phyloP scores from a whole-genome alignment of 345 rosid genomes.

The Ailanthus altissimus region DNA sequence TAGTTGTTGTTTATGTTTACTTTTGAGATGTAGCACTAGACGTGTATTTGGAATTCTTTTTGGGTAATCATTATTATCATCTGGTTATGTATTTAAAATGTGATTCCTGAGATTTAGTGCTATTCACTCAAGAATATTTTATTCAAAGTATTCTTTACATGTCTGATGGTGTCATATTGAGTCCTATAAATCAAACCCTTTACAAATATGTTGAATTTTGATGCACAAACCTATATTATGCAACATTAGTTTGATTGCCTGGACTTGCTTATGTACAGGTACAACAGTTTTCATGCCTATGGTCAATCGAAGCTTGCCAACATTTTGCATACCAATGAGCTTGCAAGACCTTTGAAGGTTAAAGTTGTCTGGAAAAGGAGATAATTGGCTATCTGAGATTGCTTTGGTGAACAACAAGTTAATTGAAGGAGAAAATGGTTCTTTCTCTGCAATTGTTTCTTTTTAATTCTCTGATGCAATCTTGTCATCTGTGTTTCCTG shows the following conservation, averaged over 20 bases:
- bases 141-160: background rate
- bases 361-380: background rate
- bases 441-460: background rate
- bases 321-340: conserved; percentile 83
- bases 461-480: background rate
- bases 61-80: background rate
- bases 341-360: conserved; percentile 71
- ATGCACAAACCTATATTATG: background rate
- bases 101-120: conserved; percentile 1
- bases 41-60: background rate
- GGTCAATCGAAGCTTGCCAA: conserved; percentile 83
- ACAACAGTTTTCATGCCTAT: conserved; percentile 49
- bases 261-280: conserved; percentile 41
- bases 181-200: background rate
- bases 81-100: background rate
- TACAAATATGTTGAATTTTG: background rate
- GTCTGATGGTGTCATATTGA: background rate
- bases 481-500: background rate
- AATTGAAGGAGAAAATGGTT: background rate
- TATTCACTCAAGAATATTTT: background rate
- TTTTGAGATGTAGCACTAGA: background rate
- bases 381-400: background rate
- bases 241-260: background rate
- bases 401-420: background rate
- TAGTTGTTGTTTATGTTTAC: background rate